Evolutionary conservation across 169 alveolate species (phyloP).

Genomic region (Eimeria tenella): DNA sequence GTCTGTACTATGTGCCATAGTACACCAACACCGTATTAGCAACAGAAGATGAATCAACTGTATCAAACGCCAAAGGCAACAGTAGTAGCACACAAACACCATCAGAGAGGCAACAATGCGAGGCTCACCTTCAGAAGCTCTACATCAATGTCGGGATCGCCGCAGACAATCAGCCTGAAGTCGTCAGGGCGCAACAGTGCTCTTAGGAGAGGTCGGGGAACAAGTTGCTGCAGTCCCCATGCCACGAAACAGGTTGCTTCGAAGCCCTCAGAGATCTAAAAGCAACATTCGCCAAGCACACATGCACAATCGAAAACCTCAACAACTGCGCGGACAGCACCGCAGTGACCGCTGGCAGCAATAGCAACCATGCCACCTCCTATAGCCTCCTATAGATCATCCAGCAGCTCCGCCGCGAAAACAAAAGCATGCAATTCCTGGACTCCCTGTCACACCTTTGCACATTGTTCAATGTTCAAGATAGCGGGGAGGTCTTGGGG

Average conservation of each 20-base stretch:
- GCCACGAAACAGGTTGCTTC: conserved; percentile 68
- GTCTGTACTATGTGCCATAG: neutral
- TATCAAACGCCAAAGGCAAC: neutral
- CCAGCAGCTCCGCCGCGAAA: neutral
- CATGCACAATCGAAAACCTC: neutral
- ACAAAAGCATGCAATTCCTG: neutral
- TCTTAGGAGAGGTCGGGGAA: conserved; percentile 56
- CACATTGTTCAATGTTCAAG: neutral
- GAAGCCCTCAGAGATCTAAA: conserved; percentile 44
- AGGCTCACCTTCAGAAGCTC: conserved; percentile 54
- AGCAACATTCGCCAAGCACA: neutral
- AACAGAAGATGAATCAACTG: neutral
- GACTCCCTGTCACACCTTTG: neutral
- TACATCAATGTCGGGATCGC: conserved; percentile 65
- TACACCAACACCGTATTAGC: neutral
- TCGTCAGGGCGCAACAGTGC: conserved; percentile 74
- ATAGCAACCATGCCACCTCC: neutral
- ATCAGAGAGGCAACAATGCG: neutral
- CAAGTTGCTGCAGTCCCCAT: conserved; percentile 60
- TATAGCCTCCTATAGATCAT: neutral
- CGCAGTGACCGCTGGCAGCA: neutral
- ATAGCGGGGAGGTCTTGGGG: conserved; percentile 41
- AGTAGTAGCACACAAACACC: neutral
- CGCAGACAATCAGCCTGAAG: conserved; percentile 60
- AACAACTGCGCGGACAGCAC: neutral